Conservation (phyloP, 305 asterid species). For the Vinca major region DNA sequence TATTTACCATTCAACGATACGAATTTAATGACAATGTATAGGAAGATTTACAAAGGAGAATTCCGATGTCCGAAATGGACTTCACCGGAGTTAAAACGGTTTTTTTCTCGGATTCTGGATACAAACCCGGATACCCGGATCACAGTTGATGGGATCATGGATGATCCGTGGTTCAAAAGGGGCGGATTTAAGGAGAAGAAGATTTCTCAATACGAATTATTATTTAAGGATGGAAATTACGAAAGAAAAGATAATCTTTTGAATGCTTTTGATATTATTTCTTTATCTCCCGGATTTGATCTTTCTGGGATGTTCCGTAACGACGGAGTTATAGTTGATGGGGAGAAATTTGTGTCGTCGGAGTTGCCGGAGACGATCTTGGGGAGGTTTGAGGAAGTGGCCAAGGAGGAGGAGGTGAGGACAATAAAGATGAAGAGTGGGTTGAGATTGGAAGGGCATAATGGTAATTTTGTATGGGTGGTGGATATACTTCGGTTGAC, state of each 20-base stretch:
- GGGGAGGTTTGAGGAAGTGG: slow-evolving; percentile 24
- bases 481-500: slow-evolving; percentile 22
- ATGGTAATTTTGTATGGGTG: slow-evolving; percentile 15
- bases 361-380: slow-evolving; percentile 20
- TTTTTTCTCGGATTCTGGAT: slow-evolving; percentile 28
- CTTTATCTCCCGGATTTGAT: slow-evolving; percentile 36
- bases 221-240: too few relatives aligned
- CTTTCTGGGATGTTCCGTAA: slow-evolving; percentile 31
- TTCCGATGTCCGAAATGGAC: slow-evolving; percentile 36
- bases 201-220: background rate
- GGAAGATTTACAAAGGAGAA: slow-evolving; percentile 28
- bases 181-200: slow-evolving; percentile 8
- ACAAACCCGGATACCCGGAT: slow-evolving; percentile 33
- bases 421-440: slow-evolving; percentile 10
- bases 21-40: slow-evolving; percentile 31
- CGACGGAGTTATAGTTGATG: slow-evolving; percentile 17
- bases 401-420: slow-evolving; percentile 15
- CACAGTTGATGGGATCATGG: slow-evolving; percentile 27
- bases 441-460: slow-evolving; percentile 23
- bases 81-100: slow-evolving; percentile 21
- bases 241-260: slow-evolving; percentile 3
- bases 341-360: slow-evolving; percentile 19
- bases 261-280: slow-evolving; percentile 36
- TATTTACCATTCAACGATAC: slow-evolving; percentile 30
- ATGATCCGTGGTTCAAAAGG: slow-evolving; percentile 30